These are phyloP conservation scores for Plenodomus lindquistii DNA, from an alignment of 2,329 filamentous ascomycete species.

Conservation along the genomic window DNA sequence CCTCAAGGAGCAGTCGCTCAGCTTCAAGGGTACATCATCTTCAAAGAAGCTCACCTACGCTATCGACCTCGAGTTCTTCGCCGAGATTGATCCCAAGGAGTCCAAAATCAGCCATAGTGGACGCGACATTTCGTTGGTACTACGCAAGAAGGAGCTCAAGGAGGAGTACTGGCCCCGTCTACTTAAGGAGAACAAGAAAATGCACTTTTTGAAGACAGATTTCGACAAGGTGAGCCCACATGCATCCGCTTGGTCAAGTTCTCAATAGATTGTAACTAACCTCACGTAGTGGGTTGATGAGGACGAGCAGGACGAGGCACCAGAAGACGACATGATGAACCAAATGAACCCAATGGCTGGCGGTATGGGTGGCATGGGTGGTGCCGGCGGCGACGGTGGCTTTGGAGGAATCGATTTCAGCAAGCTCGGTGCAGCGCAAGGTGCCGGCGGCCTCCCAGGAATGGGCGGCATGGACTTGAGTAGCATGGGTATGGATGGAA, in stretches of 20 bases:
- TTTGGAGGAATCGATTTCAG: slow-evolving; percentile 93
- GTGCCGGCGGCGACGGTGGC: slow-evolving; percentile 61
- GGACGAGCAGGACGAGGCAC: slow-evolving; percentile 92
- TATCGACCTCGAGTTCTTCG: slow-evolving; percentile 84
- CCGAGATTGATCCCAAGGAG: slow-evolving; percentile 82
- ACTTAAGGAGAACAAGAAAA: slow-evolving; percentile 85
- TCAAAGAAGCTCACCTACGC: slow-evolving; percentile 87
- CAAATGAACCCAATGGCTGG: slow-evolving; percentile 58
- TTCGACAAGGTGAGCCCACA: slow-evolving; percentile 83
- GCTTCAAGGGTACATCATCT: slow-evolving; percentile 80
- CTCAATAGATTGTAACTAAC: slow-evolving; percentile 21
- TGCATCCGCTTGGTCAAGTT: neutral
- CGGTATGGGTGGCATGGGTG: slow-evolving; percentile 24
- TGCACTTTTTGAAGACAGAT: slow-evolving; percentile 97
- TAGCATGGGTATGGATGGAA: slow-evolving; percentile 35
- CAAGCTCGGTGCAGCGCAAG: slow-evolving; percentile 67
- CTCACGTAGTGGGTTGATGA: slow-evolving; percentile 80
- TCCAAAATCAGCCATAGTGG: slow-evolving; percentile 86
- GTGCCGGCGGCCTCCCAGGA: slow-evolving; percentile 49
- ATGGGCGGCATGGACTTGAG: slow-evolving; percentile 36
- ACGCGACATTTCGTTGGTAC: slow-evolving; percentile 85
- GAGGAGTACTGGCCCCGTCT: slow-evolving; percentile 95
- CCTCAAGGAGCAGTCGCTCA: slow-evolving; percentile 69
- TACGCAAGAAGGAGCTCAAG: slow-evolving; percentile 96
- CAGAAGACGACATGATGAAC: slow-evolving; percentile 69